A percentile compares a stretch with the other conserved stretches of the same genome.
Evolutionary conservation across 2,329 filamentous ascomycete genomes (phyloP).

Genomic region (Venturia pyrina): DNA sequence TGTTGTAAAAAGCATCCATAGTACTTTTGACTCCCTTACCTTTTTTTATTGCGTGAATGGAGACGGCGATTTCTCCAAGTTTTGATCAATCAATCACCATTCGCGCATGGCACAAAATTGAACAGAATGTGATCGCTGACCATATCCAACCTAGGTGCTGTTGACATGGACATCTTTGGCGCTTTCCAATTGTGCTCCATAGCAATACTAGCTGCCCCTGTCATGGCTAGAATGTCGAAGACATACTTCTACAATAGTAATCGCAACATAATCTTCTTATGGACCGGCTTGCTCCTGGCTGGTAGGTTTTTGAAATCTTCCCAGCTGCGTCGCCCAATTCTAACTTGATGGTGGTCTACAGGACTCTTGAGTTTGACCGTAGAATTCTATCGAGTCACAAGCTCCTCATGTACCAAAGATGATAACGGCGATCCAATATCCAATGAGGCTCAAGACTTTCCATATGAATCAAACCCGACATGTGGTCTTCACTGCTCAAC

Average conservation of each 20-base stretch:
- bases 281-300: slow-evolving; percentile 51
- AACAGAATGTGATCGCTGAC: background rate
- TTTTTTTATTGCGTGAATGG: background rate
- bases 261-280: slow-evolving; percentile 56
- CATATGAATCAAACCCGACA: slow-evolving; percentile 28
- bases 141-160: slow-evolving; percentile 36
- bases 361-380: slow-evolving; percentile 52
- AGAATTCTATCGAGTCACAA: slow-evolving; percentile 50
- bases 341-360: slow-evolving; percentile 26
- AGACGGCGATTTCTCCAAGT: too few relatives aligned
- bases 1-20: background rate
- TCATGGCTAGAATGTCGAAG: slow-evolving; percentile 49
- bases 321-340: slow-evolving; percentile 5
- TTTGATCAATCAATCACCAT: background rate
- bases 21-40: background rate
- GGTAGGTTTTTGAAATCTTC: slow-evolving; percentile 31
- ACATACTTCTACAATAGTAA: slow-evolving; percentile 57
- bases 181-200: slow-evolving; percentile 59
- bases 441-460: slow-evolving; percentile 30
- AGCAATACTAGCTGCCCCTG: slow-evolving; percentile 53
- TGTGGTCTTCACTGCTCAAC: slow-evolving; percentile 42
- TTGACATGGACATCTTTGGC: slow-evolving; percentile 60
- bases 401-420: slow-evolving; percentile 34
- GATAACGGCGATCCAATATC: slow-evolving; percentile 29
- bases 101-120: too few relatives aligned